Evolutionary conservation across 768 basidiomycete species (phyloP).

Genomic region (Dendrothele bispora): DNA sequence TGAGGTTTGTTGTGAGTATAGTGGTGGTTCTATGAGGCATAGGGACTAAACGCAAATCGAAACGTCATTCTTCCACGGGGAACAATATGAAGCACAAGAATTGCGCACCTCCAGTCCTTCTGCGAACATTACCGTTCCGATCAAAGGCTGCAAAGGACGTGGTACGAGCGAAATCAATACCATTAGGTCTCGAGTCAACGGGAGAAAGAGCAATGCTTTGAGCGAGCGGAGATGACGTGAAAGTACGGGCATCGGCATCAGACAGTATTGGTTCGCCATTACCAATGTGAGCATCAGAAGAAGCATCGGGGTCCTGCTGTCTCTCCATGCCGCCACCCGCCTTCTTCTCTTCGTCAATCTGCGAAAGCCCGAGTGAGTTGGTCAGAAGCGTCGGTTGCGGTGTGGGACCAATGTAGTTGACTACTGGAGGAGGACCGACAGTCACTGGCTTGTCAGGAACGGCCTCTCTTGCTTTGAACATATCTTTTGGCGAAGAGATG

Average conservation of each 20-base stretch:
- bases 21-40: constrained; percentile 33
- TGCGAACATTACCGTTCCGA: constrained; percentile 1
- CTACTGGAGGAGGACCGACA: background rate
- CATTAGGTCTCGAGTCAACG: too few species aligned
- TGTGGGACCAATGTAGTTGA: constrained; percentile 8
- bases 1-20: constrained; percentile 19
- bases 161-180: constrained; percentile 1
- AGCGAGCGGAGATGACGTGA: constrained; percentile 34
- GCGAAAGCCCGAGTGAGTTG: too few species aligned
- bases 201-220: constrained; percentile 23
- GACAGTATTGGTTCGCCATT: too few species aligned
- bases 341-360: too few species aligned
- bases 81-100: background rate
- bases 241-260: constrained; percentile 26
- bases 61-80: background rate
- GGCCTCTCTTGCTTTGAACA: constrained; percentile 9
- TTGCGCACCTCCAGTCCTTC: background rate
- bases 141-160: constrained; percentile 1
- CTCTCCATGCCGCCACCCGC: too few species aligned
- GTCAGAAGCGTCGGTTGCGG: constrained; percentile 7
- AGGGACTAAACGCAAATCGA: constrained; percentile 14
- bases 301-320: too few species aligned
- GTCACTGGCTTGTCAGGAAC: constrained; percentile 2
- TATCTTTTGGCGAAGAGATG: constrained; percentile 32
- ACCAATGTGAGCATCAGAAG: too few species aligned